Evolutionary conservation across 2,329 filamentous ascomycete genomes (phyloP).

Genomic region (Chrysoporthe deuterocubensis): DNA sequence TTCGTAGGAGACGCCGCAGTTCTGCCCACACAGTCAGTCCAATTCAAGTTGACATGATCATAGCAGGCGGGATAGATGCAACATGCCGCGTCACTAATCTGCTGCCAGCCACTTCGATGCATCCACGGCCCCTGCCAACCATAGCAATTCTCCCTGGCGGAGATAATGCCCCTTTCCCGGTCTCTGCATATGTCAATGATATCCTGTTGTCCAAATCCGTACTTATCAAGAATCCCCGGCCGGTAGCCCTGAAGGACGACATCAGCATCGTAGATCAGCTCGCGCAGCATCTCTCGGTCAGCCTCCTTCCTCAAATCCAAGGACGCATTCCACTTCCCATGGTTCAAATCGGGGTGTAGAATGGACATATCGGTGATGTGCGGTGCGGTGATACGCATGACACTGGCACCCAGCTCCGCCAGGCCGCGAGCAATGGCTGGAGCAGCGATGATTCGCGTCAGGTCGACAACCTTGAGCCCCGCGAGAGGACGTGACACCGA

Average conservation of each 20-base stretch:
- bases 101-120: conserved; percentile 53
- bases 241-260: conserved; percentile 59
- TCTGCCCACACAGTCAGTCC: conserved; percentile 40
- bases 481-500: conserved; percentile 41
- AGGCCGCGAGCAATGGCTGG: conserved; percentile 47
- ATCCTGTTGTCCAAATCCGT: conserved; percentile 45
- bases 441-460: conserved; percentile 52
- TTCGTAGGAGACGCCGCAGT: conserved; percentile 48
- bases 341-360: conserved; percentile 47
- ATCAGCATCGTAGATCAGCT: conserved; percentile 52
- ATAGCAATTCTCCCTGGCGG: conserved; percentile 55
- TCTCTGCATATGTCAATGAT: conserved; percentile 44
- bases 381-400: conserved; percentile 48
- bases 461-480: conserved; percentile 54
- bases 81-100: conserved; percentile 52
- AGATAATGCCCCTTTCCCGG: conserved; percentile 49
- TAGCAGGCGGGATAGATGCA: neutral
- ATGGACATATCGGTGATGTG: conserved; percentile 47
- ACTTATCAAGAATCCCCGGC: conserved; percentile 45
- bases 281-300: conserved; percentile 44
- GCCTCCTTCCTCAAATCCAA: conserved; percentile 46
- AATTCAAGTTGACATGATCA: conserved; percentile 35
- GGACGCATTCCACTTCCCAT: conserved; percentile 49
- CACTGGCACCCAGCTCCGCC: conserved; percentile 49
- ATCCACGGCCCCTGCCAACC: conserved; percentile 50